Conservation (phyloP, 2,329 filamentous ascomycete genomes). For the Pseudophaeomoniella oleicola region DNA sequence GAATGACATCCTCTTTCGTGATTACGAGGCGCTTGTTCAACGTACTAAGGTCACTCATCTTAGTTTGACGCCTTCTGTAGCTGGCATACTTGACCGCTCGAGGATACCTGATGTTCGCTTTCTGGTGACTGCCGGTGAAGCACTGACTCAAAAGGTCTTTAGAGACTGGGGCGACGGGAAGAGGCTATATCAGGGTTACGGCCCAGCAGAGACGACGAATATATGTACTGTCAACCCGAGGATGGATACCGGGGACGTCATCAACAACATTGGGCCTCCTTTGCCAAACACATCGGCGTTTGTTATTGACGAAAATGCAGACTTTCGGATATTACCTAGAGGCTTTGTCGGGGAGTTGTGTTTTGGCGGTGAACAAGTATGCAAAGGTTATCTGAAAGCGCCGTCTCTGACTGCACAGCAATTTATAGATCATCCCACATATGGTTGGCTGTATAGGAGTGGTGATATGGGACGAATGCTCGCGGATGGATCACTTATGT, state of each 20-base stretch:
- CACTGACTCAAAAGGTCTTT: conserved; percentile 58
- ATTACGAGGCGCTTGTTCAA: conserved; percentile 55
- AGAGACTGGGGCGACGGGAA: conserved; percentile 47
- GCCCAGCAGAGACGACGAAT: conserved; percentile 75
- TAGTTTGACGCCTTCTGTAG: conserved; percentile 74
- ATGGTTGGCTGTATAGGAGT: conserved; percentile 65
- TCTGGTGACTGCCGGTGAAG: conserved; percentile 68
- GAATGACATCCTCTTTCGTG: conserved; percentile 59
- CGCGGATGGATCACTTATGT: conserved; percentile 58
- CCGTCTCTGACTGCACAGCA: conserved; percentile 47
- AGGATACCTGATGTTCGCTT: conserved; percentile 60
- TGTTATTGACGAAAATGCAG: conserved; percentile 34
- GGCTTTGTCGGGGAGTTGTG: conserved; percentile 72
- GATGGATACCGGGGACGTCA: conserved; percentile 41
- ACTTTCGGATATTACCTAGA: conserved; percentile 43
- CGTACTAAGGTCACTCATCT: conserved; percentile 58
- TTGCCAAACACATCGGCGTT: conserved; percentile 65
- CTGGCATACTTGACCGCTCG: conserved; percentile 53
- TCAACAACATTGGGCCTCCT: conserved; percentile 62
- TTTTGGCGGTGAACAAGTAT: conserved; percentile 73
- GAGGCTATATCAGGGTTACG: conserved; percentile 67
- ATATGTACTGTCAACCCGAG: conserved; percentile 61
- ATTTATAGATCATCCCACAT: conserved; percentile 53
- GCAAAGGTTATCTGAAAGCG: conserved; percentile 56
- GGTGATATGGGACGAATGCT: conserved; percentile 73